Base-by-base conservation (phyloP, 2,329 filamentous ascomycete genomes). In the Colletotrichum graminicola region DNA sequence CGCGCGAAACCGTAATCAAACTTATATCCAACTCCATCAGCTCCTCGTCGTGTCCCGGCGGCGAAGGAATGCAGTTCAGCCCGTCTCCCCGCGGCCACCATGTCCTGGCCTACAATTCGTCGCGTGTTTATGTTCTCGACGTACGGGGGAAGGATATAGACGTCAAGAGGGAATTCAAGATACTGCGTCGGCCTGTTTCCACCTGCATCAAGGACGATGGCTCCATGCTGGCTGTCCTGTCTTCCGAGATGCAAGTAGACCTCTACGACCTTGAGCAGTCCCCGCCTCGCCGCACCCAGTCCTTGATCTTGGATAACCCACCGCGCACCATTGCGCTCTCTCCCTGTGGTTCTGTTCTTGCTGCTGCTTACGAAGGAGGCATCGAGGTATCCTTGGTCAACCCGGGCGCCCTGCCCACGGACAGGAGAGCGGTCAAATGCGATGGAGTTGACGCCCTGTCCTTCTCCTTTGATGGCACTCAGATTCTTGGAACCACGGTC, bases 61-160 rank as follows among this genome's bases (percentile, higher is more conserved):
- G 93, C 41, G 94, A 97, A 80, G 93, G 93, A 56, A 93, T 97
- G 83, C 92, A 94, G 66, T 97, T 97, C 80, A 90, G 89, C 73
- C 89, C 94, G 71, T 97, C 94, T 2, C 90, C 93, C 7, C 89
- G 88, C 65, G 94, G 93, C 2, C 90, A 92, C 75, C 89, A 91
- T 75, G 82, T 97, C 39, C 87, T 97, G 51, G 94, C 93, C 62
- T 93, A 94, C 79, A 97, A 94, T 80, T 97, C 94, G 47, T 95
- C 94, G 16, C 88, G 94, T 68, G 93, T 97, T 74, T 92, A 95
- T 76, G 88, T 97, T 43, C 84, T 97, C 62, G 91, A 95, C 78
- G 84, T 93, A 4, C 86, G 88, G 29, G 84, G 84, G 1, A 81
- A 88, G 47, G 84, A 87, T 7, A 82, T 94, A 23, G 83, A 84